Conservation (phyloP, 768 basidiomycete genomes). For the Suillus alpinus region DNA sequence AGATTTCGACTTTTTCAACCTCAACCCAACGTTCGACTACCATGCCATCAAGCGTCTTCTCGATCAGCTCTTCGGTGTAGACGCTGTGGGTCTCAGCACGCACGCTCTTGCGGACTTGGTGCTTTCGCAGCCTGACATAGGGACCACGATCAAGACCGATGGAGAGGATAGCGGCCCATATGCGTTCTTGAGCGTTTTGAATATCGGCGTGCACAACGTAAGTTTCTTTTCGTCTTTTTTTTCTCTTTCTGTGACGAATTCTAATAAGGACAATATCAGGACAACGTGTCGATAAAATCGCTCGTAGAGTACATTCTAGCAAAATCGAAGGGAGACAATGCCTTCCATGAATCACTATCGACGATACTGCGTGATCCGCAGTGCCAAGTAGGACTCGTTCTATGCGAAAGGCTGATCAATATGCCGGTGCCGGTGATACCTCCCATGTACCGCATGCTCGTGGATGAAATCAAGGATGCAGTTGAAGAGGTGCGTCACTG, state of each 20-base stretch:
- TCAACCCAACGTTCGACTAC: constrained; percentile 79
- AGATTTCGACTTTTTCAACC: constrained; percentile 88
- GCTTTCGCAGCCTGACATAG: constrained; percentile 68
- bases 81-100: constrained; percentile 69
- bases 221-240: constrained; percentile 12
- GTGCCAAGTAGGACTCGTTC: constrained; percentile 73
- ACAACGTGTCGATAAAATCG: constrained; percentile 67
- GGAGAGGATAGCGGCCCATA: constrained; percentile 64
- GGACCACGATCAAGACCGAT: constrained; percentile 91
- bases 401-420: constrained; percentile 89
- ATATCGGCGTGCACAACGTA: constrained; percentile 69
- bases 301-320: constrained; percentile 68
- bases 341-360: constrained; percentile 53
- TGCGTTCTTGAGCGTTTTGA: constrained; percentile 81
- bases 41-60: constrained; percentile 79
- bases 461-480: constrained; percentile 77
- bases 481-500: constrained; percentile 53
- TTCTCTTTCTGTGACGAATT: constrained; percentile 1
- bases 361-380: constrained; percentile 16
- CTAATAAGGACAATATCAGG: constrained; percentile 37
- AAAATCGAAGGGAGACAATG: constrained; percentile 48
- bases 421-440: constrained; percentile 94
- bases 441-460: constrained; percentile 89
- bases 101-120: constrained; percentile 80
- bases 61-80: constrained; percentile 64